Base-by-base conservation (phyloP, 2,329 filamentous ascomycete genomes). In the Sarocladium kiliense region DNA sequence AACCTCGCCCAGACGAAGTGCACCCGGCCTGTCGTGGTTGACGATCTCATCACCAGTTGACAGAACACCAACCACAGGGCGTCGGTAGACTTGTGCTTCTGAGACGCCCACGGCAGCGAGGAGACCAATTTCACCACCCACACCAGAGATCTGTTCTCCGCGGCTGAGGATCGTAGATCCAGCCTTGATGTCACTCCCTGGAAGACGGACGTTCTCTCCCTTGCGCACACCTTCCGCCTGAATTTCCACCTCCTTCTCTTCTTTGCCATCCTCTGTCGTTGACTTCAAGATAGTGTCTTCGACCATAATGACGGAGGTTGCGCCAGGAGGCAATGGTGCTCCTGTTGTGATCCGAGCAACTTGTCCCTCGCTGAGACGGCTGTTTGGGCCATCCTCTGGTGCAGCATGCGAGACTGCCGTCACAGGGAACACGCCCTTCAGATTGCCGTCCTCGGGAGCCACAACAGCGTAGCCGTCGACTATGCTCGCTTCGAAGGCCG, bases 11-110 rank as follows among this genome's bases (percentile, higher is more conserved):
- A 89, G 75, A 3, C 78, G 78, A 9, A 97, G 75, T 0, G 76
- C 73, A 0, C 80, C 82, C 0, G 82, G 76, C 25, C 80, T 75
- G 57, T 87, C 76, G 63, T 94, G 86, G 58, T 87, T 81, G 4
- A 97, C 86, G 51, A 99, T 89, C 70, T 99, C 94, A 66, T 99
- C 93, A 21, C 94, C 94, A 0, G 94, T 99, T 53, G 92, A 97
- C 18, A 99, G 73, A 2, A 99, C 85, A 4, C 92, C 94, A 7
- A 99, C 78, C 9, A 89, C 74, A 1, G 94, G 93, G 55, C 85
- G 85, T 50, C 79, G 82, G 71, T 88, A 97, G 6, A 93, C 80
- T 14, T 78, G 78, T 3, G 95, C 87, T 51, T 86, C 77, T 10
- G 75, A 74, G 1, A 86, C 85, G 5, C 94, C 94, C 0, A 94